Evolutionary conservation across 305 asterid genomes (phyloP).

Genomic region (Fraxinus velutina): DNA sequence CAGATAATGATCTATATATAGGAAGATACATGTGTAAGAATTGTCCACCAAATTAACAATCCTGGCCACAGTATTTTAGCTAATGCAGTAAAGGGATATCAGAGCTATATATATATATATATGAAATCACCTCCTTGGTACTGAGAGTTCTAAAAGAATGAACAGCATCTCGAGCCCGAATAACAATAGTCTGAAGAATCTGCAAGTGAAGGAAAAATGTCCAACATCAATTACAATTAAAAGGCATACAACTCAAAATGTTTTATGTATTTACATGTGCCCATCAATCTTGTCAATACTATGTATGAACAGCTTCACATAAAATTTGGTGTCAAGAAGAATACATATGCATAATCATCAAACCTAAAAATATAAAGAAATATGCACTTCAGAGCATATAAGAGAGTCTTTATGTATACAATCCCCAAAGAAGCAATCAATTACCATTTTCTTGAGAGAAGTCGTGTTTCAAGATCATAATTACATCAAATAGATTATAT

Average conservation of each 20-base stretch:
- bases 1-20: background rate
- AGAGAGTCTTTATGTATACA: background rate
- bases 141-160: conserved; percentile 83
- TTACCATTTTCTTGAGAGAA: background rate
- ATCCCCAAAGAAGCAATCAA: background rate
- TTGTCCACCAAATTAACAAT: background rate
- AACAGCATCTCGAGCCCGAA: conserved; percentile 61
- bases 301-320: background rate
- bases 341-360: background rate
- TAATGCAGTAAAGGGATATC: background rate
- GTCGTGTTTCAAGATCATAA: conserved; percentile 1
- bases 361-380: background rate
- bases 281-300: conserved; percentile 8
- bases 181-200: conserved; percentile 79
- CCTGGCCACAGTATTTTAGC: background rate
- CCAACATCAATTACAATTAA: conserved; percentile 22
- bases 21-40: background rate
- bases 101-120: background rate
- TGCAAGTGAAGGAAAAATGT: conserved; percentile 37
- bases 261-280: background rate
- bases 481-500: background rate
- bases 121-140: conserved; percentile 74
- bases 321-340: background rate
- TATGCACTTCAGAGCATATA: background rate
- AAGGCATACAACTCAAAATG: background rate